Percentiles rank a stretch among this genome's conserved stretches.
These are phyloP conservation scores for Luffa aegyptiaca DNA, from an alignment of 306 rosid species.

Conservation along the genomic window DNA sequence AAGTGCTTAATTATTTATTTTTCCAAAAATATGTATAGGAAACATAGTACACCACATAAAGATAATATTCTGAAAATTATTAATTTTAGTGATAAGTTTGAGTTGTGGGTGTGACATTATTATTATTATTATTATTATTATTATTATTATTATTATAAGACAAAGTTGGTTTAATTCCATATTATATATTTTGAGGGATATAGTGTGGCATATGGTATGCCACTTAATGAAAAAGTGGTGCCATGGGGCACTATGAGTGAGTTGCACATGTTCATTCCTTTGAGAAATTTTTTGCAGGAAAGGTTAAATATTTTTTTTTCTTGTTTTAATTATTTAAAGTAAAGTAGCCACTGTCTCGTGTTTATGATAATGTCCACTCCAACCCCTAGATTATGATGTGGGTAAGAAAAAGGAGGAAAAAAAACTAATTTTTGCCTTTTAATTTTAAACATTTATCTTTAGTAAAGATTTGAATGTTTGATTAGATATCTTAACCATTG, in stretches of 20 bases:
- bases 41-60: not conserved
- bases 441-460: too few species aligned
- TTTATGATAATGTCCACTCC: not conserved
- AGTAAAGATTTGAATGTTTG: too few species aligned
- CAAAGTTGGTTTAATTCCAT: not conserved
- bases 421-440: too few species aligned
- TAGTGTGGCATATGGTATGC: not conserved
- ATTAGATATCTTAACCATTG: too few species aligned
- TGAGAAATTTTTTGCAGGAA: not conserved
- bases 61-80: not conserved
- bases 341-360: not conserved
- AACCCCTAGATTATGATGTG: not conserved
- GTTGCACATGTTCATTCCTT: not conserved
- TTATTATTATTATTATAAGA: not conserved
- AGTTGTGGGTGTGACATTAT: not conserved
- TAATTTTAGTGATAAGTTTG: not conserved
- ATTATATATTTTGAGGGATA: not conserved
- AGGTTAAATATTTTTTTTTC: not conserved
- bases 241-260: not conserved
- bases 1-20: too few species aligned
- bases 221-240: not conserved
- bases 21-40: not conserved
- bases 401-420: not conserved
- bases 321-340: not conserved
- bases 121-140: too few species aligned